A percentile compares a stretch with the other conserved stretches of the same genome.
phyloP scores from a whole-genome alignment of 371 early-diverging fungal species.

The Actinomortierella wolfii region DNA sequence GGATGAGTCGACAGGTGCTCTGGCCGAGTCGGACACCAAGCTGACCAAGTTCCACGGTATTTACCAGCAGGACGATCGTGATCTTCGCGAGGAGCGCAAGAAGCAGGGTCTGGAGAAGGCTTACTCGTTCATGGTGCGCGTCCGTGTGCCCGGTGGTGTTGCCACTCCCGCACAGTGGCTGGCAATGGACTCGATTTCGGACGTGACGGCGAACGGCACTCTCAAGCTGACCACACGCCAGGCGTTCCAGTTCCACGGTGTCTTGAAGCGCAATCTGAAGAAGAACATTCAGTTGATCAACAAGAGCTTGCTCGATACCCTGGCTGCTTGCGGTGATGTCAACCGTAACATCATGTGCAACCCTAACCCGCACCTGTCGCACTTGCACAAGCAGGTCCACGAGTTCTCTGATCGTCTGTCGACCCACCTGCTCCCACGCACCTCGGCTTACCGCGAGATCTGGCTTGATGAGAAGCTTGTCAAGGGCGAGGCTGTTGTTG shows the following conservation, averaged over 20 bases:
- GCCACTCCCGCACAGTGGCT: slow-evolving; percentile 88
- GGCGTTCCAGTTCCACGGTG: slow-evolving; percentile 95
- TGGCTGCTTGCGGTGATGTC: slow-evolving; percentile 97
- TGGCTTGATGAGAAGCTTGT: slow-evolving; percentile 92
- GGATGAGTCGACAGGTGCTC: slow-evolving; percentile 85
- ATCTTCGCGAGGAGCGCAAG: slow-evolving; percentile 84
- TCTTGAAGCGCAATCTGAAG: slow-evolving; percentile 88
- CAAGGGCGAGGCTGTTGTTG: slow-evolving; percentile 72
- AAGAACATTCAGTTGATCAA: slow-evolving; percentile 89
- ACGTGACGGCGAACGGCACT: slow-evolving; percentile 81
- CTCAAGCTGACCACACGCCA: slow-evolving; percentile 95
- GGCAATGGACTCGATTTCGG: slow-evolving; percentile 88
- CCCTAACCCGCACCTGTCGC: slow-evolving; percentile 80
- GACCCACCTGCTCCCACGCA: slow-evolving; percentile 80
- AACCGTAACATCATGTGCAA: slow-evolving; percentile 95
- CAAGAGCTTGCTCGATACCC: slow-evolving; percentile 82
- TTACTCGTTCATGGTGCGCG: slow-evolving; percentile 94
- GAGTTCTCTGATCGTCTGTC: slow-evolving; percentile 73
- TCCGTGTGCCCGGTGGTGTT: slow-evolving; percentile 91
- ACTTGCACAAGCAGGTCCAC: slow-evolving; percentile 79
- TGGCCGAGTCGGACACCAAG: slow-evolving; percentile 88
- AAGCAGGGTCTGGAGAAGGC: slow-evolving; percentile 89
- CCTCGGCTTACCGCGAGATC: slow-evolving; percentile 94
- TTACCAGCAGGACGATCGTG: slow-evolving; percentile 96
- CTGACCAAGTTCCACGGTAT: slow-evolving; percentile 96